Conservation (phyloP, 75 land plant genomes). For the Pinus tabuliformis region DNA sequence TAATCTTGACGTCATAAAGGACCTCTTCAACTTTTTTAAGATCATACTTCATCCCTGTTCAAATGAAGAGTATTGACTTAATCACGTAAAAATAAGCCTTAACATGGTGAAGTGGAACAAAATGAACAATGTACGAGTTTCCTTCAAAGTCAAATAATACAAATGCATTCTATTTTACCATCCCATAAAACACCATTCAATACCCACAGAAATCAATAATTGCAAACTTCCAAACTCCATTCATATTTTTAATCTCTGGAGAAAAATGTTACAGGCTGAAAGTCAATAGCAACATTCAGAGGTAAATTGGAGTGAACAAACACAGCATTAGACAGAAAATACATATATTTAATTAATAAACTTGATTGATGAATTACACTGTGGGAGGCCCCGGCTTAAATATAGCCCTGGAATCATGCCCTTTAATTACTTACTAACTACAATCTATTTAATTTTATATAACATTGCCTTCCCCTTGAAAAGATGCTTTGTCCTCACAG, state of each 20-base stretch:
- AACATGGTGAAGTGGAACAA: conserved; percentile 11
- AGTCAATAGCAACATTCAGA: too few species aligned
- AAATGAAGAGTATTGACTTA: not conserved
- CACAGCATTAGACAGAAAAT: too few species aligned
- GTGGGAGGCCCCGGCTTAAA: too few species aligned
- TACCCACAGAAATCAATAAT: not conserved
- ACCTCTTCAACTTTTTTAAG: conserved; percentile 83
- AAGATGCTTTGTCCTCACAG: too few species aligned
- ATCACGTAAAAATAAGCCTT: not conserved
- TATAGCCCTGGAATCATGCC: too few species aligned
- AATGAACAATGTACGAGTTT: not conserved
- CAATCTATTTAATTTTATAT: too few species aligned
- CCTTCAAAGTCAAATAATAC: not conserved
- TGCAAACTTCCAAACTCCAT: not conserved
- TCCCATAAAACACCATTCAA: not conserved
- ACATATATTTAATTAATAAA: too few species aligned
- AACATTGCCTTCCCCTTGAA: too few species aligned
- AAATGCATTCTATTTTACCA: not conserved
- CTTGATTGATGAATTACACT: too few species aligned
- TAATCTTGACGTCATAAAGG: conserved; percentile 80
- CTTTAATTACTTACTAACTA: too few species aligned
- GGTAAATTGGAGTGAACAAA: too few species aligned
- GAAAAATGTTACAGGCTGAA: too few species aligned
- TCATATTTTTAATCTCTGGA: not conserved
- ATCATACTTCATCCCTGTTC: conserved; percentile 83